These are phyloP conservation scores for Diaporthe sp. DNA, from an alignment of 2,329 filamentous ascomycete genomes.

Conservation along the genomic window DNA sequence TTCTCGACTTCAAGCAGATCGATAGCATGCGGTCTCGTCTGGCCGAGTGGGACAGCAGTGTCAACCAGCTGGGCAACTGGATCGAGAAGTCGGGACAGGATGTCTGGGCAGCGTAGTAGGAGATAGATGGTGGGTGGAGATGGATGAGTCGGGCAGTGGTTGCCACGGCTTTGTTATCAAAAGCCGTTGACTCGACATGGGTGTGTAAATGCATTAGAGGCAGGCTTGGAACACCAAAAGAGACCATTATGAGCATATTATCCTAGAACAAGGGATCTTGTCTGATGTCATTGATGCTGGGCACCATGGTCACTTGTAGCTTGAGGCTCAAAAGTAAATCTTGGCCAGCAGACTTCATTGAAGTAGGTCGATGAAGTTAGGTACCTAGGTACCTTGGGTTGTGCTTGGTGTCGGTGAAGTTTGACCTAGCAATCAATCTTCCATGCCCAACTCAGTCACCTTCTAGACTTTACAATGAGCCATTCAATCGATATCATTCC, in stretches of 20 bases:
- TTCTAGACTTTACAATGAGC: neutral
- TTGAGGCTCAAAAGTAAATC: neutral
- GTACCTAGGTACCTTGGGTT: neutral
- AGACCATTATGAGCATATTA: constrained; percentile 32
- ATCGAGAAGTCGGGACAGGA: constrained; percentile 95
- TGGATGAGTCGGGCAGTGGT: neutral
- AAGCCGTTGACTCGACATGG: neutral
- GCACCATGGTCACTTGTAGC: neutral
- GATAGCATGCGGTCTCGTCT: constrained; percentile 89
- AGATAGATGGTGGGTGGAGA: neutral
- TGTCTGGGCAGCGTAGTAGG: constrained; percentile 89
- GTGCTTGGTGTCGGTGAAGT: neutral
- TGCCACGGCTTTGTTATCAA: neutral
- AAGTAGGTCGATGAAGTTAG: neutral
- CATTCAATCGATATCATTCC: neutral
- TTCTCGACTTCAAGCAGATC: constrained; percentile 95
- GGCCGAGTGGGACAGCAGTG: constrained; percentile 95
- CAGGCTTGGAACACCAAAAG: constrained; percentile 21
- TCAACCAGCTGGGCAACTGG: constrained; percentile 97
- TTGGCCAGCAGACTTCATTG: neutral
- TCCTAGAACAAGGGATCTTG: neutral
- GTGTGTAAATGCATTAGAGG: constrained; percentile 40
- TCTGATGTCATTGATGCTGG: no score
- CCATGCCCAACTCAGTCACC: neutral
- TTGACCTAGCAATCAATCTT: neutral